Evolutionary conservation across 2,329 filamentous ascomycete genomes (phyloP), one percentile per base, ranked within the genome.

Genomic region (Lizonia empirigonia): DNA sequence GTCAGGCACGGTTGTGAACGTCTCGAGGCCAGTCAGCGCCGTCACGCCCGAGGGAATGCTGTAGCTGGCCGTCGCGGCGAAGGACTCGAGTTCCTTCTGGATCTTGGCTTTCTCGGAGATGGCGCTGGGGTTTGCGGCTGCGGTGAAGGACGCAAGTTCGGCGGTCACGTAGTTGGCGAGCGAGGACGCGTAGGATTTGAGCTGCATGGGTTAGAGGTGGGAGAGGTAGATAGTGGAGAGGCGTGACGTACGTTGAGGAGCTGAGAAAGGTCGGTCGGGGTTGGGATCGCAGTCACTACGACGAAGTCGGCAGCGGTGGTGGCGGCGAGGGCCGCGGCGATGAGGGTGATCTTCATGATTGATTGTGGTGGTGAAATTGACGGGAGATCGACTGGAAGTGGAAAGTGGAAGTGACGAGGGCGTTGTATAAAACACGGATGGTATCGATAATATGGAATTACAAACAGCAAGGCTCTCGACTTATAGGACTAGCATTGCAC

Each of bases 271-370:
- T 58, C 49, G 26, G 53, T 60, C n/a, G 53, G 58, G 0, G 52
- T 55, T 4, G 62, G 47, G 13, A 53, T 24, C 3, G 47, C 44
- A 6, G 59, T 64, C 23, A 65, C 50, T 42, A 65, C 51, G 30
- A 60, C 59, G 48, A 65, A 65, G 16, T 65, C 59, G 9, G 62
- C 58, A 10, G 59, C 44, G 7, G 50, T 56, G 26, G 44, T 44
- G 16, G 59, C 57, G 47, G 55, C 55, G 24, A 61, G 56, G 20
- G 55, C 57, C n/a, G 57, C 56, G 29, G 53, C 56, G 38, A 59
- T 12, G 55, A 61, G 44, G 16, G 55, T 41, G 44, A 54, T 53
- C 37, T 64, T 64, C 62, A 65, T 65, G 10, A 15, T 53, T 27
- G 40, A 30, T 32, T 39, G 20, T 7, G 4, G 13, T 41, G 34